Percentiles rank a stretch among this genome's conserved stretches.
phyloP scores from a whole-genome alignment of 768 basidiomycete species.

The Kwoniella dejecticola region DNA sequence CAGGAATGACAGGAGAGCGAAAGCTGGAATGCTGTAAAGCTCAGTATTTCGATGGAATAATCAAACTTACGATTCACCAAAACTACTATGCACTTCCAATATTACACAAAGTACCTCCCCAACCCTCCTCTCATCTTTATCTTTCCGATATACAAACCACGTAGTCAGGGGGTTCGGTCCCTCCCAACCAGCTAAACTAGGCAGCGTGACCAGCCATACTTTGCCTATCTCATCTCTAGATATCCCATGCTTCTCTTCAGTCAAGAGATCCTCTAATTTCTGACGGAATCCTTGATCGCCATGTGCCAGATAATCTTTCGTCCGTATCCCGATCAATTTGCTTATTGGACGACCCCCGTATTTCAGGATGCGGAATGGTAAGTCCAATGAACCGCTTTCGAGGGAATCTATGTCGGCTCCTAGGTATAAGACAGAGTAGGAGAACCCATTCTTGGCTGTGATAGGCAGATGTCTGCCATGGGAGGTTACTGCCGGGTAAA shows the following conservation, averaged over 20 bases:
- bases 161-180: conserved; percentile 73
- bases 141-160: conserved; percentile 64
- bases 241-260: conserved; percentile 1
- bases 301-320: conserved; percentile 59
- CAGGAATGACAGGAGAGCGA: not conserved
- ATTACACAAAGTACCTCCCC: conserved; percentile 54
- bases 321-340: conserved; percentile 61
- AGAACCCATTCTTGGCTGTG: conserved; percentile 27
- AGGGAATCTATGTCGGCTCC: conserved; percentile 64
- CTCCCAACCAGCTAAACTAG: conserved; percentile 66
- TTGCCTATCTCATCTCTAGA: conserved; percentile 56
- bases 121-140: conserved; percentile 1
- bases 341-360: conserved; percentile 60
- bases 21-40: too few species aligned
- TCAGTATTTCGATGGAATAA: not conserved
- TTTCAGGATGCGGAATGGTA: conserved; percentile 60
- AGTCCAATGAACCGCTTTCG: conserved; percentile 60
- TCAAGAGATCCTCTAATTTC: conserved; percentile 25
- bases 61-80: conserved; percentile 62
- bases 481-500: conserved; percentile 29
- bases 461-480: conserved; percentile 29
- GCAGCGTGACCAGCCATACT: conserved; percentile 76
- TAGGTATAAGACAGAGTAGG: conserved; percentile 64
- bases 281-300: conserved; percentile 26
- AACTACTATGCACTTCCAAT: conserved; percentile 75